Percentiles rank a stretch among this genome's conserved stretches.
phyloP scores from a whole-genome alignment of 306 rosid species.

The Cicer chorassanicum region DNA sequence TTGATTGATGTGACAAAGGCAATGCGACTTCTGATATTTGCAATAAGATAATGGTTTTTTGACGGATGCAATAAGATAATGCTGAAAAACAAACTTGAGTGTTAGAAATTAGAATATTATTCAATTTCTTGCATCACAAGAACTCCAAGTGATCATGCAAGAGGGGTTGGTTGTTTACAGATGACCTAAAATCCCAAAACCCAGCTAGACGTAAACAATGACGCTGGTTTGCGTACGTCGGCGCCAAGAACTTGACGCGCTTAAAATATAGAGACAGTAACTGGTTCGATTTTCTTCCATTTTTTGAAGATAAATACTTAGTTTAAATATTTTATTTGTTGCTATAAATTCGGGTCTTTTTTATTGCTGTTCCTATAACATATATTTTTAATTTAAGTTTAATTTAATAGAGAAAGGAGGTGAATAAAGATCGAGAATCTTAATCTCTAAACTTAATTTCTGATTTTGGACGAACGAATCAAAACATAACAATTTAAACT shows the following conservation, averaged over 20 bases:
- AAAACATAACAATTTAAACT: no score
- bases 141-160: background rate
- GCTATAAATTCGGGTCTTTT: no score
- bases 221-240: slow-evolving; percentile 22
- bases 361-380: no score
- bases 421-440: no score
- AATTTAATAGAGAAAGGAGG: no score
- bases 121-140: slow-evolving; percentile 43
- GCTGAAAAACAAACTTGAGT: background rate
- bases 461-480: no score
- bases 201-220: slow-evolving; percentile 2
- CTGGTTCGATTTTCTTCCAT: no score
- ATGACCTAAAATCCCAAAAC: background rate
- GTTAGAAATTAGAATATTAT: slow-evolving; percentile 19
- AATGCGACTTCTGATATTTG: background rate
- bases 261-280: no score
- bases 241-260: slow-evolving; percentile 16
- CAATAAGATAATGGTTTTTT: background rate
- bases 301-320: no score
- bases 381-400: no score
- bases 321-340: no score
- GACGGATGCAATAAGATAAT: background rate
- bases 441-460: no score
- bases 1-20: slow-evolving; percentile 21
- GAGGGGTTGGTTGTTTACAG: slow-evolving; percentile 17